phyloP scores from a whole-genome alignment of 805 yeast genomes.

The Clavispora carvajalis region DNA sequence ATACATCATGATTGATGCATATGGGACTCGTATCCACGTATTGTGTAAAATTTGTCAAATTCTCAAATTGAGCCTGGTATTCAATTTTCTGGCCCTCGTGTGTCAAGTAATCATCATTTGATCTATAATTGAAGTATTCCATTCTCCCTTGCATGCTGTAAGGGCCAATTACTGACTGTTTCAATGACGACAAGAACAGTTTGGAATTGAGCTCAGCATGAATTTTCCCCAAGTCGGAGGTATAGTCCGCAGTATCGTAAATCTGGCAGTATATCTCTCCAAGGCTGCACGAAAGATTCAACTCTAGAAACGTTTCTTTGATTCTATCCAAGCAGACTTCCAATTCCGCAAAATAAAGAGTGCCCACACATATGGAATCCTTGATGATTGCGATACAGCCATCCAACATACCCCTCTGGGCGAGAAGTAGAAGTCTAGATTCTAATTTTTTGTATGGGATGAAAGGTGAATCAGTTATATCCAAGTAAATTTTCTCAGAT shows the following conservation, averaged over 20 bases:
- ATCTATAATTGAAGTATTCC: constrained; percentile 3
- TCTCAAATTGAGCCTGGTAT: constrained; percentile 16
- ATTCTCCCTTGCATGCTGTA: background rate
- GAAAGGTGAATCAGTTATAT: constrained; percentile 31
- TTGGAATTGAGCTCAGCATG: background rate
- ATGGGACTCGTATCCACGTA: constrained; percentile 44
- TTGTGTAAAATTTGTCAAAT: constrained; percentile 35
- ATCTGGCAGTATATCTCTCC: constrained; percentile 29
- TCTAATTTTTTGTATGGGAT: constrained; percentile 29
- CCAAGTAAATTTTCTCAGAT: constrained; percentile 23
- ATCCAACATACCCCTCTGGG: constrained; percentile 40
- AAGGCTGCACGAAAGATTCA: constrained; percentile 16
- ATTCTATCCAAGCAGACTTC: constrained; percentile 47
- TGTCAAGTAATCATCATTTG: constrained; percentile 5
- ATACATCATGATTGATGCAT: constrained; percentile 42
- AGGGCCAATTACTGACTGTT: background rate
- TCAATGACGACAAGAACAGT: background rate
- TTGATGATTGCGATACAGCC: constrained; percentile 49
- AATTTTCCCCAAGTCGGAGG: background rate
- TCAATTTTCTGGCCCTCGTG: constrained; percentile 3
- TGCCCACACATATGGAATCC: constrained; percentile 34
- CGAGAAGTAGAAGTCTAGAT: constrained; percentile 32
- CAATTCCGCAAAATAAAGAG: constrained; percentile 46
- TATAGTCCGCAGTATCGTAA: background rate
- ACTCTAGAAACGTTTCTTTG: constrained; percentile 18